These are phyloP conservation scores for Lepraria neglecta DNA, from an alignment of 495 filamentous ascomycete genomes.

Conservation along the genomic window DNA sequence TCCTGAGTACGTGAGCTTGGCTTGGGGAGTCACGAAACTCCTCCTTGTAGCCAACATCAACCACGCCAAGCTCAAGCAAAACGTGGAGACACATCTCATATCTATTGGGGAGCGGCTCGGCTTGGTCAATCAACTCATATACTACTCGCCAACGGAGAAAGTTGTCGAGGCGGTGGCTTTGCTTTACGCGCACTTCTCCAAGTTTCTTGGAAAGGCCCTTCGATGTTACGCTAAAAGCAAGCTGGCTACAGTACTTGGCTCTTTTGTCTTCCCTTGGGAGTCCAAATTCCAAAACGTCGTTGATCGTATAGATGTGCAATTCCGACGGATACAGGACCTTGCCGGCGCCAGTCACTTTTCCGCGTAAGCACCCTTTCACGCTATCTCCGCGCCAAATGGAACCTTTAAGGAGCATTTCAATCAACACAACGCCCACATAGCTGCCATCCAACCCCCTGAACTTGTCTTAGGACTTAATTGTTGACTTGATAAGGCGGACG, in stretches of 20 bases:
- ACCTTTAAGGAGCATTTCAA: too few species aligned
- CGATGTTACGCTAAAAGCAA: constrained; percentile 20
- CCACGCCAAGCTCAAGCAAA: constrained; percentile 21
- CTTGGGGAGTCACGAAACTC: constrained; percentile 23
- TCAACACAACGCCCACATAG: too few species aligned
- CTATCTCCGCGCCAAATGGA: too few species aligned
- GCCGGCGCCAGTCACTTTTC: constrained; percentile 16
- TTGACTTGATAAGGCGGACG: too few species aligned
- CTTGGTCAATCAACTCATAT: constrained; percentile 25
- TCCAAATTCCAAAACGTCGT: constrained; percentile 20
- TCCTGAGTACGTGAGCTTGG: constrained; percentile 21
- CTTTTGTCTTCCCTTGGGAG: constrained; percentile 24
- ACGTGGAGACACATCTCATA: constrained; percentile 17
- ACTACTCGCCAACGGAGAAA: constrained; percentile 21
- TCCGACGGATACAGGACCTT: constrained; percentile 20
- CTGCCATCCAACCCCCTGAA: too few species aligned
- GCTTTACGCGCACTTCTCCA: constrained; percentile 21
- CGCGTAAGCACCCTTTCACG: neutral
- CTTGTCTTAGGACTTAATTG: too few species aligned
- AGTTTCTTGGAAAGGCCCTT: constrained; percentile 24
- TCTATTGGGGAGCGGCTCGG: constrained; percentile 20
- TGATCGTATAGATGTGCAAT: constrained; percentile 12
- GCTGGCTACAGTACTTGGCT: constrained; percentile 8
- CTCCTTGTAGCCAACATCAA: constrained; percentile 24
- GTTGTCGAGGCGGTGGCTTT: constrained; percentile 23